These are phyloP conservation scores for Paramecium pentaurelia DNA, from an alignment of 73 alveolate genomes.

Conservation along the genomic window DNA sequence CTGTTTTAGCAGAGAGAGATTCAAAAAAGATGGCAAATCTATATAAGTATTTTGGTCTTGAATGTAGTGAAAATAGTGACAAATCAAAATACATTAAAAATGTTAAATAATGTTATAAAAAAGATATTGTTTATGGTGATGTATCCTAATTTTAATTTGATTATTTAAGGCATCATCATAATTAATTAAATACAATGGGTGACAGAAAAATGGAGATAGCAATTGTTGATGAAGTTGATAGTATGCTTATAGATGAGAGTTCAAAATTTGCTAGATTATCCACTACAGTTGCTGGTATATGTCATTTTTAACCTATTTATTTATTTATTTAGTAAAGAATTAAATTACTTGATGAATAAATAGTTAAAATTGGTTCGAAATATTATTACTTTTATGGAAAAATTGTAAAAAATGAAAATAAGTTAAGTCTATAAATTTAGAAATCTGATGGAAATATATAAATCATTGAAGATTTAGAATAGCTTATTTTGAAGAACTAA, in stretches of 20 bases:
- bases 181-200: conserved; percentile 10
- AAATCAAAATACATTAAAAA: conserved; percentile 23
- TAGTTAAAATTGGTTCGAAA: background rate
- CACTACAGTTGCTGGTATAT: conserved; percentile 10
- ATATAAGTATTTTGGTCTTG: conserved; percentile 60
- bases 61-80: conserved; percentile 45
- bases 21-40: conserved; percentile 52
- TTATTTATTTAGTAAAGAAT: conserved; percentile 5
- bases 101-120: conserved; percentile 54
- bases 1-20: conserved; percentile 79
- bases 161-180: conserved; percentile 35
- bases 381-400: background rate
- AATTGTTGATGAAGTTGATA: conserved; percentile 55
- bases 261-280: conserved; percentile 20
- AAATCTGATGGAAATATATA: too few species aligned
- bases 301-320: background rate
- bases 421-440: background rate
- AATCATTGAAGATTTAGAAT: background rate
- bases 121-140: conserved; percentile 56
- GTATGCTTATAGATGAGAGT: conserved; percentile 50
- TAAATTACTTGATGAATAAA: background rate
- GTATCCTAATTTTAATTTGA: conserved; percentile 19
- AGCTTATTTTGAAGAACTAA: background rate
- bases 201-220: conserved; percentile 8
- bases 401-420: background rate